Evolutionary conservation across 768 basidiomycete species (phyloP).

Genomic region (Leccinum arenicola): DNA sequence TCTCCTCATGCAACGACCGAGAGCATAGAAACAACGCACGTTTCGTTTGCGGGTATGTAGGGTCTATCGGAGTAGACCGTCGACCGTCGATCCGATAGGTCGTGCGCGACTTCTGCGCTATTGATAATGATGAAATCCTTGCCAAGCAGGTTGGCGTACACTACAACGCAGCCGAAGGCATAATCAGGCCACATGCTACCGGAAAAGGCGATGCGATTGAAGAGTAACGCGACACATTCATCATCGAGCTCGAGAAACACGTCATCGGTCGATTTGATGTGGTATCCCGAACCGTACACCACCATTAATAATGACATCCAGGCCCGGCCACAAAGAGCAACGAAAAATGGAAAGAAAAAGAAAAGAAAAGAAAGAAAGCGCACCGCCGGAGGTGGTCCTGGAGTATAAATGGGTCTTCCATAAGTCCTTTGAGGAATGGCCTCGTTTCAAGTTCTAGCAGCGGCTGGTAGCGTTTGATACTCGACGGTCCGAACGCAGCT

Average conservation of each 20-base stretch:
- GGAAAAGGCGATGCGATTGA: constrained; percentile 43
- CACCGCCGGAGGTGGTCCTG: constrained; percentile 36
- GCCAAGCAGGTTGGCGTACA: constrained; percentile 27
- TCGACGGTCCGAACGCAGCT: constrained; percentile 53
- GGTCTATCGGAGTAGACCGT: constrained; percentile 29
- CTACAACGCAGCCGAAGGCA: constrained; percentile 25
- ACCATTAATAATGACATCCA: constrained; percentile 46
- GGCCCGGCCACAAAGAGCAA: not conserved
- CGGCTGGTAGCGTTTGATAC: constrained; percentile 55
- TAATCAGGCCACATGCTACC: constrained; percentile 41
- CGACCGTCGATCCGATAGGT: constrained; percentile 27
- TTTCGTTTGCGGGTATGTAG: constrained; percentile 16
- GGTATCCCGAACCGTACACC: constrained; percentile 54
- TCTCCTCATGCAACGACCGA: not conserved
- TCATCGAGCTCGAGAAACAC: constrained; percentile 40
- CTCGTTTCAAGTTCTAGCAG: constrained; percentile 56
- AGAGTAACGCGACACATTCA: constrained; percentile 39
- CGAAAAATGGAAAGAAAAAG: not conserved
- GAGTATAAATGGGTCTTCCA: constrained; percentile 39
- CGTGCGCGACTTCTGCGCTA: constrained; percentile 18
- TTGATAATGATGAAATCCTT: constrained; percentile 29
- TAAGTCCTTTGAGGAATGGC: constrained; percentile 53
- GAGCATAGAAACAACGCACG: constrained; percentile 5
- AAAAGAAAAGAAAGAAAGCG: not conserved
- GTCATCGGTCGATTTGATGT: constrained; percentile 39